Percentiles rank a stretch among this genome's conserved stretches.
Conservation (phyloP, 2,329 filamentous ascomycete genomes). For the Eurotiales sp. region DNA sequence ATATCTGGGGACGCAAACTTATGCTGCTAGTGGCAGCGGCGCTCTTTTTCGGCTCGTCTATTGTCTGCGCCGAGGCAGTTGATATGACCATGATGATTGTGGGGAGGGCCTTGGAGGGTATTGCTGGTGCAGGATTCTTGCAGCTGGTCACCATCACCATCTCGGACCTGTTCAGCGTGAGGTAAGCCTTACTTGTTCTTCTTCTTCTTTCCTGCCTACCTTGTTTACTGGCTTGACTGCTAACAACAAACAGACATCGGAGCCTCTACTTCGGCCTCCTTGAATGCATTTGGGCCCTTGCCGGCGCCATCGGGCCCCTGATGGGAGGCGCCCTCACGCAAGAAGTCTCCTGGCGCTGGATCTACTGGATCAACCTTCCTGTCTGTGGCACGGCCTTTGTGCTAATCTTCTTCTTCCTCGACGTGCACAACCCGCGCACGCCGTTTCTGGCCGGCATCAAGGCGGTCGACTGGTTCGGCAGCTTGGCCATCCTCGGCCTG, state of each 20-base stretch:
- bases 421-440: slow-evolving; percentile 55
- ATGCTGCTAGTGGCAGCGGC: slow-evolving; percentile 48
- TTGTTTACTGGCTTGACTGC: neutral
- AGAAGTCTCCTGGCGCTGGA: slow-evolving; percentile 50
- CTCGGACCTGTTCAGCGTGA: slow-evolving; percentile 53
- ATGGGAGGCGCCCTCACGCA: slow-evolving; percentile 33
- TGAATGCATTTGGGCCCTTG: slow-evolving; percentile 54
- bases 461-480: slow-evolving; percentile 55
- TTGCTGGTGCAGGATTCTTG: slow-evolving; percentile 52
- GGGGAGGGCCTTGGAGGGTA: slow-evolving; percentile 52
- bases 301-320: slow-evolving; percentile 38
- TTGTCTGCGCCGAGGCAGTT: slow-evolving; percentile 47
- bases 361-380: slow-evolving; percentile 55
- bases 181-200: slow-evolving; percentile 22
- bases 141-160: slow-evolving; percentile 53
- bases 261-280: slow-evolving; percentile 51
- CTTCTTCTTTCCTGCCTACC: neutral
- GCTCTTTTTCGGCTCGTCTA: slow-evolving; percentile 48
- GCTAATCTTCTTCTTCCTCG: slow-evolving; percentile 50
- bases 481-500: slow-evolving; percentile 48
- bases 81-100: slow-evolving; percentile 52
- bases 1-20: slow-evolving; percentile 57
- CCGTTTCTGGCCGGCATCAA: slow-evolving; percentile 46
- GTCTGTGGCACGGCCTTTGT: slow-evolving; percentile 48
- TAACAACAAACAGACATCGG: slow-evolving; percentile 31